These are phyloP conservation scores for Nicotiana benthamiana DNA, from an alignment of 257 asterid species.

Conservation along the genomic window DNA sequence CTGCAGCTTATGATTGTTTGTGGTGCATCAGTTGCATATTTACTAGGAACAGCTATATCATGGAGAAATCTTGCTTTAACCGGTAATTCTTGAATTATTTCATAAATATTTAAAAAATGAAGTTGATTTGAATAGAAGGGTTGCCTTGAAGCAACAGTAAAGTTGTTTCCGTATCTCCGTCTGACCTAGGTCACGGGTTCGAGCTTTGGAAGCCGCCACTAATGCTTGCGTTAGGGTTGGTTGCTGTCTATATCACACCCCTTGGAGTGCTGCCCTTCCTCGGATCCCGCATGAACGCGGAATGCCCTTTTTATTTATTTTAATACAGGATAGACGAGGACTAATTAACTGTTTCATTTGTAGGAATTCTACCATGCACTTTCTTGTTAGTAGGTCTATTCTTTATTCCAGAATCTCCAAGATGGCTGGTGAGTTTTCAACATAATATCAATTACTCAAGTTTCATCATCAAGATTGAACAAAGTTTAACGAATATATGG, in stretches of 20 bases:
- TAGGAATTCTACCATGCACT: constrained; percentile 70
- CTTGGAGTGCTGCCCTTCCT: no score
- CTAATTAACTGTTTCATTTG: constrained; percentile 8
- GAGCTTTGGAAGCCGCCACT: no score
- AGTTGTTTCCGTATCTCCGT: no score
- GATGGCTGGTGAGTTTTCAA: constrained; percentile 79
- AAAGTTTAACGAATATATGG: background rate
- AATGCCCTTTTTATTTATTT: background rate
- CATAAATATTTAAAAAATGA: background rate
- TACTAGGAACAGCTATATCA: constrained; percentile 54
- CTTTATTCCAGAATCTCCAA: constrained; percentile 88
- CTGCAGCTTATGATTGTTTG: constrained; percentile 74
- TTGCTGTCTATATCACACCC: no score
- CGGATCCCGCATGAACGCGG: no score
- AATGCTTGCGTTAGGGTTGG: no score
- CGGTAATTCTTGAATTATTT: constrained; percentile 29
- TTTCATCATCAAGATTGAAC: background rate
- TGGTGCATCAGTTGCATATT: constrained; percentile 64
- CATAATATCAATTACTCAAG: background rate
- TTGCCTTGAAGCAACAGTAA: no score
- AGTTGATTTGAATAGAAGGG: background rate
- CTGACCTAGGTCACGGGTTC: no score
- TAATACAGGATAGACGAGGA: background rate
- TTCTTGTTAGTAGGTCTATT: constrained; percentile 55
- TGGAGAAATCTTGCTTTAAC: constrained; percentile 77